These are phyloP conservation scores for Krasilnikovozyma curviuscula DNA, from an alignment of 768 basidiomycete genomes.

Conservation along the genomic window DNA sequence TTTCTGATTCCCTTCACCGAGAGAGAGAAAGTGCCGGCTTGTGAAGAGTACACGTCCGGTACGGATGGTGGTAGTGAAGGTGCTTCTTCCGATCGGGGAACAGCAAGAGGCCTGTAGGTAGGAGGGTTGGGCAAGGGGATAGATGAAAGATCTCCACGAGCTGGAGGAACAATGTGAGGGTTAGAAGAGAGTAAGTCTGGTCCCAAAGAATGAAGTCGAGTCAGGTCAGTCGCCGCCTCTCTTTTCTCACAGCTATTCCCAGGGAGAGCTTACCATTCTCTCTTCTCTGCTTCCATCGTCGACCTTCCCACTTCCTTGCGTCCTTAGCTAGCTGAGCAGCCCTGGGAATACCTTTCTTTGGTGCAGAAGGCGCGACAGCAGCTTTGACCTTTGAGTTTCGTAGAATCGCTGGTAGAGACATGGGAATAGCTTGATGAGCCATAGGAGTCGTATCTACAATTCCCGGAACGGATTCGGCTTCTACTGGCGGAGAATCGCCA, in stretches of 20 bases:
- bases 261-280: constrained; percentile 3
- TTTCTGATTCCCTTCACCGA: constrained; percentile 6
- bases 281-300: constrained; percentile 2
- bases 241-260: too few species aligned
- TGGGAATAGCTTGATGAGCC: constrained; percentile 1
- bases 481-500: too few species aligned
- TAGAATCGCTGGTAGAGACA: constrained; percentile 9
- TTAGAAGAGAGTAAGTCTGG: constrained; percentile 9
- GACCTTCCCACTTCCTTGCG: constrained; percentile 2
- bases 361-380: not conserved
- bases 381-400: constrained; percentile 1
- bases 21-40: constrained; percentile 2
- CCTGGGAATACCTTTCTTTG: too few species aligned
- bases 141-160: not conserved
- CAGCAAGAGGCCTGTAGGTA: constrained; percentile 5
- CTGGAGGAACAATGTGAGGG: constrained; percentile 4
- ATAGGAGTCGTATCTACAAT: too few species aligned
- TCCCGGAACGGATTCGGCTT: too few species aligned
- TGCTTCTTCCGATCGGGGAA: constrained; percentile 9
- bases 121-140: not conserved
- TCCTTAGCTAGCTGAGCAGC: too few species aligned
- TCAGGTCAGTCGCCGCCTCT: too few species aligned
- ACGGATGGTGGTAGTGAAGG: constrained; percentile 1
- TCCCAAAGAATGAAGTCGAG: too few species aligned
- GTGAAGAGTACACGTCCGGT: not conserved